Percentiles rank a stretch among this genome's conserved stretches.
Evolutionary conservation across 108 stramenopile genomes (phyloP).

Genomic region (Discostella pseudostelligera): DNA sequence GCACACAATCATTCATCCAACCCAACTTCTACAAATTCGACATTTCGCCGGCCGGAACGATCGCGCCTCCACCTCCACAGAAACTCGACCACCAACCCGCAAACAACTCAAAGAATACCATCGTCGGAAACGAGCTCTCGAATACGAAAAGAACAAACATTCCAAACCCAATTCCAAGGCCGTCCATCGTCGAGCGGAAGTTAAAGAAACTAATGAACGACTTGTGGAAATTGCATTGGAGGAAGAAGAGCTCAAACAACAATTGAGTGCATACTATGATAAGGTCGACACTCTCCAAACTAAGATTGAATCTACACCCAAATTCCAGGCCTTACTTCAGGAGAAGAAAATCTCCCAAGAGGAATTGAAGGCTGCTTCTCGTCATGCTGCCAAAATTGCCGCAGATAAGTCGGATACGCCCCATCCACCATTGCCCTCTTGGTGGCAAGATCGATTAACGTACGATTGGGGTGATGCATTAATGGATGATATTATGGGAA

Average conservation of each 20-base stretch:
- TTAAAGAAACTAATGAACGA: slow-evolving; percentile 14
- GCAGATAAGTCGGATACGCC: slow-evolving; percentile 31
- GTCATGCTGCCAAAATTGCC: slow-evolving; percentile 42
- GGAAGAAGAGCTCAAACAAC: slow-evolving; percentile 39
- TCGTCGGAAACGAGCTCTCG: slow-evolving; percentile 32
- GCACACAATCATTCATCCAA: too few relatives aligned
- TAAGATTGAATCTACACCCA: slow-evolving; percentile 27
- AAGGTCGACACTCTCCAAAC: slow-evolving; percentile 37
- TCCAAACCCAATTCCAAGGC: slow-evolving; percentile 69
- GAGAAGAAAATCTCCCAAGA: slow-evolving; percentile 14
- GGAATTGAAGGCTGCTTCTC: slow-evolving; percentile 27
- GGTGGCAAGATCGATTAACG: slow-evolving; percentile 48
- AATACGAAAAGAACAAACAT: slow-evolving; percentile 58
- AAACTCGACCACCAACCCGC: slow-evolving; percentile 63
- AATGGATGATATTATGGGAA: slow-evolving; percentile 80
- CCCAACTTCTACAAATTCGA: neutral
- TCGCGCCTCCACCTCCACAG: slow-evolving; percentile 54
- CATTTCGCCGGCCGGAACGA: slow-evolving; percentile 59
- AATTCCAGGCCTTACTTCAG: slow-evolving; percentile 21
- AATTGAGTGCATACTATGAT: slow-evolving; percentile 37
- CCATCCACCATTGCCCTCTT: slow-evolving; percentile 34
- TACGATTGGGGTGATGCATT: slow-evolving; percentile 76
- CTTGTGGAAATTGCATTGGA: slow-evolving; percentile 51
- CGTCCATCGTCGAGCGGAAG: slow-evolving; percentile 44
- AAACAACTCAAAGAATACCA: slow-evolving; percentile 67